Evolutionary conservation across 2,329 filamentous ascomycete genomes (phyloP).

Genomic region (Cordyceps cateniannulata): DNA sequence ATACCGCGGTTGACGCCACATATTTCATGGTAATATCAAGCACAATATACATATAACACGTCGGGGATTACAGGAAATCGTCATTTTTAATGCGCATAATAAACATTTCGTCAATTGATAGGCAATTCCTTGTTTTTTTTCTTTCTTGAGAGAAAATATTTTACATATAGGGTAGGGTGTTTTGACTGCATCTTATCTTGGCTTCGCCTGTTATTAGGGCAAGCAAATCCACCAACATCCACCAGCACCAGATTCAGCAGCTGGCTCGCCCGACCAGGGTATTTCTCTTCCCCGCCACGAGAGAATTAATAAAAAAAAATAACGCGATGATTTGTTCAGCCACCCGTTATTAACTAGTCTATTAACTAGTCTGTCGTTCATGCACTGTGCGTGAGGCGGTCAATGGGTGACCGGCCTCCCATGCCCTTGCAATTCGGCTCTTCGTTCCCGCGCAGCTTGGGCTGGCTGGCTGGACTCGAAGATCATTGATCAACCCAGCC

Average conservation of each 20-base stretch:
- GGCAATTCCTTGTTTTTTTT: not conserved
- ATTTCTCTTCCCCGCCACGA: constrained; percentile 2
- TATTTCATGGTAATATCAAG: not conserved
- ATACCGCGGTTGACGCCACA: not conserved
- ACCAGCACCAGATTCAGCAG: not conserved
- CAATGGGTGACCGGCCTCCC: constrained; percentile 4
- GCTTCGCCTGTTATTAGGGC: constrained; percentile 8
- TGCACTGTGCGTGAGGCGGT: constrained; percentile 11
- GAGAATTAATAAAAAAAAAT: not conserved
- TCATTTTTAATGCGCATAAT: not conserved
- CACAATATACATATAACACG: not conserved
- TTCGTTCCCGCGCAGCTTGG: too few species aligned
- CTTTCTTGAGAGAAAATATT: not conserved
- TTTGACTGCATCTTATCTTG: not conserved
- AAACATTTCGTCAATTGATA: not conserved
- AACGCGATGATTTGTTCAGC: constrained; percentile 1
- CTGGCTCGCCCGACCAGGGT: constrained; percentile 5
- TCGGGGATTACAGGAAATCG: not conserved
- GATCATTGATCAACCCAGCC: not conserved
- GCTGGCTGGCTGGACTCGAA: not conserved
- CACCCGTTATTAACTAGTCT: not conserved
- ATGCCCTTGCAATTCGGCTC: not conserved
- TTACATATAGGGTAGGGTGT: constrained; percentile 3
- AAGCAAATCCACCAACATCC: constrained; percentile 4
- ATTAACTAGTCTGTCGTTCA: constrained; percentile 1